These are phyloP conservation scores for Phytomonas sp. DNA, from an alignment of 208 protist genomes.

Conservation along the genomic window DNA sequence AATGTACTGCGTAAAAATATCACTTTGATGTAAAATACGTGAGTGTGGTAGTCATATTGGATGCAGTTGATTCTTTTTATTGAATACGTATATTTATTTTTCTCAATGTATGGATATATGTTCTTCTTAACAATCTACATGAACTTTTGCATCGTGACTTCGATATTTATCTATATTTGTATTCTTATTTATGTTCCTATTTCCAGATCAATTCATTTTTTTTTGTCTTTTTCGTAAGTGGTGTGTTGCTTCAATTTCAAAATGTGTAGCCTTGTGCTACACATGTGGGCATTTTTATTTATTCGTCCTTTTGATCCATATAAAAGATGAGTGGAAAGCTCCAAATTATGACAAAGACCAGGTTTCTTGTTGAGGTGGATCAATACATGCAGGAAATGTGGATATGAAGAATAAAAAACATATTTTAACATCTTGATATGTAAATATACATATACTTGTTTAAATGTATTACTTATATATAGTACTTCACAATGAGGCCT, in stretches of 20 bases:
- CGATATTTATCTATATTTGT: background rate
- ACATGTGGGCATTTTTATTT: background rate
- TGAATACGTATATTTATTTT: constrained; percentile 8
- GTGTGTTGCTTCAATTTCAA: constrained; percentile 1
- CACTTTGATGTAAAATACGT: background rate
- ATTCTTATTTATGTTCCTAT: constrained; percentile 4
- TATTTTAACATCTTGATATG: background rate
- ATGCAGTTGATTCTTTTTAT: background rate
- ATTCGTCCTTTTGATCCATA: constrained; percentile 6
- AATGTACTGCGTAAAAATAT: background rate
- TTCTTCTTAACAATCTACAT: background rate
- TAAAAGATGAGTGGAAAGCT: background rate
- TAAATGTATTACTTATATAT: constrained; percentile 6
- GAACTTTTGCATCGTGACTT: background rate
- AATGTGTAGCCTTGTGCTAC: constrained; percentile 4
- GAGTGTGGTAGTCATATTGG: background rate
- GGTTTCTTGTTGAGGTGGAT: background rate
- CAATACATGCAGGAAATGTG: background rate
- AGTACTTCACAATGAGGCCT: background rate
- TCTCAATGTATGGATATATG: constrained; percentile 7
- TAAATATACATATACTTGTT: background rate
- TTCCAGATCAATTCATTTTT: background rate
- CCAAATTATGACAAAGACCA: background rate
- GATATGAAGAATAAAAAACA: constrained; percentile 5
- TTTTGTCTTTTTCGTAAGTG: background rate